Percentiles rank a stretch among this genome's conserved stretches.
Evolutionary conservation across 805 yeast genomes (phyloP).

Genomic region (Nakazawaea sp.): DNA sequence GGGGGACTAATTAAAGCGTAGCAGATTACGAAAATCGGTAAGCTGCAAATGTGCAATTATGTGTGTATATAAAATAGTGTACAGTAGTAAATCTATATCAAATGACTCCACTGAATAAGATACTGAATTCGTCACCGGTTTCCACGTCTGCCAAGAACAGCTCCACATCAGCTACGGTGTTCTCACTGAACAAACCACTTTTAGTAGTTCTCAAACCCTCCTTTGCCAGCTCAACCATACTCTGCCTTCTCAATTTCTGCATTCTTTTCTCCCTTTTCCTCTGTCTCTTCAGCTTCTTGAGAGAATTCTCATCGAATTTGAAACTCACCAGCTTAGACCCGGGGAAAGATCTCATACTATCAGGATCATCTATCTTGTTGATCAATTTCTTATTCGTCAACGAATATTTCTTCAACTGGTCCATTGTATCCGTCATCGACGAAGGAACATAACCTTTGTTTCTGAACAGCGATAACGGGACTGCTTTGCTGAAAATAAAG

Average conservation of each 20-base stretch:
- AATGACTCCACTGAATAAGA: conserved; percentile 24
- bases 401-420: conserved; percentile 5
- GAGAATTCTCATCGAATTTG: background rate
- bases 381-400: conserved; percentile 2
- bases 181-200: conserved; percentile 71
- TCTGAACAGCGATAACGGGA: conserved; percentile 88
- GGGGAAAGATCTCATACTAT: background rate
- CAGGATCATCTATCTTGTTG: background rate
- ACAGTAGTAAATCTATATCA: too few species aligned
- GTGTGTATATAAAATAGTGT: too few species aligned
- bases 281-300: conserved; percentile 23
- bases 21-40: too few species aligned
- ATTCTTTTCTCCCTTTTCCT: conserved; percentile 24
- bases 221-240: conserved; percentile 66
- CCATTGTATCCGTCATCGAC: conserved; percentile 1
- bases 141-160: conserved; percentile 53
- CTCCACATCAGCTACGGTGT: conserved; percentile 68
- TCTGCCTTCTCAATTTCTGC: conserved; percentile 47
- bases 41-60: too few species aligned
- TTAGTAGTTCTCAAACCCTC: conserved; percentile 73
- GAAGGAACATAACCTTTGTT: conserved; percentile 51
- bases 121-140: conserved; percentile 30
- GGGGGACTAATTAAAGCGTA: too few species aligned
- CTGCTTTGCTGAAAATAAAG: conserved; percentile 24
- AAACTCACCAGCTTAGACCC: conserved; percentile 1